Evolutionary conservation across 2,329 filamentous ascomycete genomes (phyloP), one percentile per base, ranked within the genome.

Genomic region (Claviceps lovelessii): DNA sequence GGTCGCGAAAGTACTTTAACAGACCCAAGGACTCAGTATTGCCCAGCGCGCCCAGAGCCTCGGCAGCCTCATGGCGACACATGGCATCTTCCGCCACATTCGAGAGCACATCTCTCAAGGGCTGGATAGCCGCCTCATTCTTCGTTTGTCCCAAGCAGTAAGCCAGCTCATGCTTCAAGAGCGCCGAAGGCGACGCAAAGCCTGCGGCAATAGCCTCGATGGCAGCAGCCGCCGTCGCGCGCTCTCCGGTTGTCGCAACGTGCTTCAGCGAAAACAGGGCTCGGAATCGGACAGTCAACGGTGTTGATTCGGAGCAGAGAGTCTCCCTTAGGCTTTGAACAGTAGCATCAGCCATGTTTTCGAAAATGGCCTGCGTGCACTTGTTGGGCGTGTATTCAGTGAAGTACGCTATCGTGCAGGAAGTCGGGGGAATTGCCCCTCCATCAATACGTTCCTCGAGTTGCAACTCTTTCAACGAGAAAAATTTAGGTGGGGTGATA

Each of bases 261-360:
- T 97, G 88, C 75, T 98, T 98, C 57, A 98, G 83, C 19, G 91
- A 96, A 76, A 98, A 98, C 62, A 98, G 86, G 47, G 93, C 91
- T 63, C 93, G 89, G 73, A 97, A 98, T 59, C 93, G 89, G 59
- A 88, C 78, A 44, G 90, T 86, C 54, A 98, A 86, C 49, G 90
- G 83, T 58, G 87, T 85, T 15, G 79, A 73, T 73, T 97, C 93
- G 51, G 86, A 85, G 63, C 79, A 84, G 57, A 98, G 82, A 57
- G 85, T 86, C 64, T 85, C 79, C 65, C 89, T 85, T 53, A 94
- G 78, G 56, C 77, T 73, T 55, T 74, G 64, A 61, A 89, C 77
- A 49, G 80, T 83, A 11, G 72, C 52, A 39, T 60, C 64, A 49
- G 61, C 55, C 62, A 64, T 67, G 10, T 53, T 49, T 2, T 39